These are phyloP conservation scores for Colletotrichum lentis DNA, from an alignment of 2,329 filamentous ascomycete genomes.

Conservation along the genomic window DNA sequence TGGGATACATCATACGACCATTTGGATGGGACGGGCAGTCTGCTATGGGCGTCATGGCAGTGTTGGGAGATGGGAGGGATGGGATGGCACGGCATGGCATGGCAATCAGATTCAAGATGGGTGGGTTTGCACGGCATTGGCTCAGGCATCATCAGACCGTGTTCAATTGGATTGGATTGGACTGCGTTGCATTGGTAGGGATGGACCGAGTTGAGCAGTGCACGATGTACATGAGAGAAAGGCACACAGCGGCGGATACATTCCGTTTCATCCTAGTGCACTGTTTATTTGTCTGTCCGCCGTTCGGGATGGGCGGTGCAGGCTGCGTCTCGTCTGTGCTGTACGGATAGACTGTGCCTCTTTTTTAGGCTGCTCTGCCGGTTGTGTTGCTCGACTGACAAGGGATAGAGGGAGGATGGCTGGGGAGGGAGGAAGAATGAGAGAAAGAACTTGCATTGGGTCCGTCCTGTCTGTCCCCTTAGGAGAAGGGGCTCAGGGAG, in stretches of 20 bases:
- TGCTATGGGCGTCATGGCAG: background rate
- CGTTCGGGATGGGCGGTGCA: slow-evolving; percentile 30
- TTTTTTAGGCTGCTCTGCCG: slow-evolving; percentile 1
- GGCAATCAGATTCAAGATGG: slow-evolving; percentile 21
- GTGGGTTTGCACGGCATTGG: slow-evolving; percentile 1
- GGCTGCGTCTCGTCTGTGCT: slow-evolving; percentile 16
- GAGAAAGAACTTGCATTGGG: slow-evolving; percentile 6
- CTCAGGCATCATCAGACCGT: background rate
- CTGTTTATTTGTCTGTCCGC: background rate
- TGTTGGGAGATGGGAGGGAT: background rate
- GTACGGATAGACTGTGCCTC: slow-evolving; percentile 17
- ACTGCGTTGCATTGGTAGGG: background rate
- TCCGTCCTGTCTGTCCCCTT: background rate
- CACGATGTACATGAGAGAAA: background rate
- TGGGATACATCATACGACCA: background rate
- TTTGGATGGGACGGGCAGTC: slow-evolving; percentile 1
- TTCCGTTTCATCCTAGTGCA: background rate
- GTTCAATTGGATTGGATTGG: background rate
- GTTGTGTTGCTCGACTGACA: slow-evolving; percentile 13
- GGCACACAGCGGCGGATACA: background rate
- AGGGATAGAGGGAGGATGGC: background rate
- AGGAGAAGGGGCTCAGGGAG: too few relatives aligned
- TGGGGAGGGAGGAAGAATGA: background rate
- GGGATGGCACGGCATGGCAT: slow-evolving; percentile 17
- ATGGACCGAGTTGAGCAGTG: background rate